phyloP scores from a whole-genome alignment of 2,329 filamentous ascomycete genomes.

The Cryoendolithus antarcticus region DNA sequence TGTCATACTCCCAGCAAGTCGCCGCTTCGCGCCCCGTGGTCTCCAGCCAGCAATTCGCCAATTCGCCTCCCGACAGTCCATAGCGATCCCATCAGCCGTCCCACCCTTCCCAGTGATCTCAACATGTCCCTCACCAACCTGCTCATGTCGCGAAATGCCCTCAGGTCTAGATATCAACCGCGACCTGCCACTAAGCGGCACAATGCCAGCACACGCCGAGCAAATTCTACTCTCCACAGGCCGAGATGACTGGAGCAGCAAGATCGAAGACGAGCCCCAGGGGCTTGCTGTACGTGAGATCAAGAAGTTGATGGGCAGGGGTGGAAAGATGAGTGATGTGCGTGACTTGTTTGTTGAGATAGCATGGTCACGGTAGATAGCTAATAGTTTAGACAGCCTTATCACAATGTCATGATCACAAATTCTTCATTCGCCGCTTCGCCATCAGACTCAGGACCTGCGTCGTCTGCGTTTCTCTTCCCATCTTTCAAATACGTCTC shows the following conservation, averaged over 20 bases:
- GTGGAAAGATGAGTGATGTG: conserved; percentile 35
- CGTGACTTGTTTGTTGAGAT: conserved; percentile 13
- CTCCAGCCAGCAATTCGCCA: too few relatives aligned
- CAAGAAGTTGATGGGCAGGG: conserved; percentile 40
- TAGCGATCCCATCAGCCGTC: conserved; percentile 20
- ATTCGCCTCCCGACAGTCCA: conserved; percentile 13
- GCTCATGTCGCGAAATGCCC: conserved; percentile 58
- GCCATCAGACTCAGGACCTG: conserved; percentile 9
- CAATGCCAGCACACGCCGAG: conserved; percentile 66
- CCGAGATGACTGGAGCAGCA: conserved; percentile 65
- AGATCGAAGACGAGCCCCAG: conserved; percentile 64
- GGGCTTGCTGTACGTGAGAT: conserved; percentile 55
- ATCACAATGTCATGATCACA: conserved; percentile 65
- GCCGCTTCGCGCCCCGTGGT: too few relatives aligned
- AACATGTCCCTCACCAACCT: conserved; percentile 63
- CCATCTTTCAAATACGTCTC: conserved; percentile 75
- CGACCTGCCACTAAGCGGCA: conserved; percentile 56
- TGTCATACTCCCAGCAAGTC: too few relatives aligned
- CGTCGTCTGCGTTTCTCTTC: conserved; percentile 60
- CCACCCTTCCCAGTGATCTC: conserved; percentile 35
- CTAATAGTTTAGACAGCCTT: conserved; percentile 47
- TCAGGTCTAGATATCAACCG: conserved; percentile 61
- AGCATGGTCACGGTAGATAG: conserved; percentile 2
- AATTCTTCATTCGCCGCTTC: conserved; percentile 61
- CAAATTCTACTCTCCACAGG: conserved; percentile 79